These are phyloP conservation scores for Boletus subluridellus DNA, from an alignment of 1,284 basidiomycete genomes.

Conservation along the genomic window DNA sequence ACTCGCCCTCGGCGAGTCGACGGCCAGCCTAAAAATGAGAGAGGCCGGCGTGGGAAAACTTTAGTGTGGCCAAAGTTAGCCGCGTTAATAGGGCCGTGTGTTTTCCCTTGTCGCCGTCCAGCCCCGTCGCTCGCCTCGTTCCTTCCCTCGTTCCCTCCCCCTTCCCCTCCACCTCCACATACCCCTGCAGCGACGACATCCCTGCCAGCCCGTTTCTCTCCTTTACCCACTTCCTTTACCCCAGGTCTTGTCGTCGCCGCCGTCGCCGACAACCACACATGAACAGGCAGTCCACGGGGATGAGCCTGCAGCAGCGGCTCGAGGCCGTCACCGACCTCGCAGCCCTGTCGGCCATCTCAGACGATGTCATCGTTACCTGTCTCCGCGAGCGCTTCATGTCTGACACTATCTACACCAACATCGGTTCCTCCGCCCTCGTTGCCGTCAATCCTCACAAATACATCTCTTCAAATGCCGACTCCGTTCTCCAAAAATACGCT, in stretches of 20 bases:
- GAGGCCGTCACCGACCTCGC: no score
- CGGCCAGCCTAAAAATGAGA: not conserved
- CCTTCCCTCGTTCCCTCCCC: not conserved
- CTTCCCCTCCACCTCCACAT: not conserved
- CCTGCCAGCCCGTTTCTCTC: not conserved
- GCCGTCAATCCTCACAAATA: conserved; percentile 90
- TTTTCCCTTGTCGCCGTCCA: conserved; percentile 23
- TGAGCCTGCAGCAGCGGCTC: conserved; percentile 7
- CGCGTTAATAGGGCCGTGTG: conserved; percentile 13
- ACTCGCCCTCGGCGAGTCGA: not conserved
- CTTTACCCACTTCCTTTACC: not conserved
- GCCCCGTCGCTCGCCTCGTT: conserved; percentile 22
- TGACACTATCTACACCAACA: no score
- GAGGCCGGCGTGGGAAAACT: conserved; percentile 22
- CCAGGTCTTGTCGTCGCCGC: not conserved
- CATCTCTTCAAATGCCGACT: conserved; percentile 76
- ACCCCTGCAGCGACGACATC: not conserved
- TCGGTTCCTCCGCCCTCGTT: conserved; percentile 71
- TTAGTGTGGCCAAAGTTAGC: conserved; percentile 21
- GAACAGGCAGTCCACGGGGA: conserved; percentile 38
- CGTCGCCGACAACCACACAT: conserved; percentile 13
- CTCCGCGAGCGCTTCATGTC: no score
- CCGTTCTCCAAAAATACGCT: conserved; percentile 78
- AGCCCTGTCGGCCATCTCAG: no score
- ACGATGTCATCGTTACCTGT: no score